Evolutionary conservation across 495 filamentous ascomycete genomes (phyloP).

Genomic region (Poronia punctata): DNA sequence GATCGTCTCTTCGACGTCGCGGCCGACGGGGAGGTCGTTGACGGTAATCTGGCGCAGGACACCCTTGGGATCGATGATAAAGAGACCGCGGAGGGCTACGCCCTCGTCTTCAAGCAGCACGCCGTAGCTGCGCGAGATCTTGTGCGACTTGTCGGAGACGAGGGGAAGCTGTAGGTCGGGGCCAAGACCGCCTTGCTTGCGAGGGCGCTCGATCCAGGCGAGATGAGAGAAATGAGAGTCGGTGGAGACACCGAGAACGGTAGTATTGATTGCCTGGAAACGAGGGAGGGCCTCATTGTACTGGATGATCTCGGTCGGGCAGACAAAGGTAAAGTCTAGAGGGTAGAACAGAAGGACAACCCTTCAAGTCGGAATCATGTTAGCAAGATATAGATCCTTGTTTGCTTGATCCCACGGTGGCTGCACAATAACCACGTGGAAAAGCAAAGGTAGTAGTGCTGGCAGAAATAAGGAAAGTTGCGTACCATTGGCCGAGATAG

Average conservation of each 20-base stretch:
- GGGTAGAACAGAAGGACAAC: slow-evolving; percentile 28
- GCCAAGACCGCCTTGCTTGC: slow-evolving; percentile 49
- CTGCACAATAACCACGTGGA: too few relatives aligned
- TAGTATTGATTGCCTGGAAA: slow-evolving; percentile 24
- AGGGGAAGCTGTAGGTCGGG: slow-evolving; percentile 45
- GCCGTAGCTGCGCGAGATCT: slow-evolving; percentile 47
- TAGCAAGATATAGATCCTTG: too few relatives aligned
- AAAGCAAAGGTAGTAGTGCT: neutral
- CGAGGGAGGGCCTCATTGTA: slow-evolving; percentile 32
- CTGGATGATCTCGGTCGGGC: slow-evolving; percentile 45
- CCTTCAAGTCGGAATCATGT: slow-evolving; percentile 6
- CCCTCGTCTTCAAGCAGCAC: slow-evolving; percentile 53
- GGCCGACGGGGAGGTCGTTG: slow-evolving; percentile 53
- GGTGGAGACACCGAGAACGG: slow-evolving; percentile 25
- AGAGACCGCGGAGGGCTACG: slow-evolving; percentile 50
- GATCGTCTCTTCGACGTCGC: slow-evolving; percentile 51
- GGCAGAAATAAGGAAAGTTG: neutral
- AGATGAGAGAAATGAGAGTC: slow-evolving; percentile 47
- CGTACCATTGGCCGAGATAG: slow-evolving; percentile 27
- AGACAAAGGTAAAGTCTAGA: slow-evolving; percentile 40
- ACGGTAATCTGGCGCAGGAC: slow-evolving; percentile 51
- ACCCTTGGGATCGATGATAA: slow-evolving; percentile 53
- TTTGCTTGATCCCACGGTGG: too few relatives aligned
- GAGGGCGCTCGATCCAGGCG: slow-evolving; percentile 45
- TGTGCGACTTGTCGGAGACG: slow-evolving; percentile 49